These are phyloP conservation scores for Lithospermum erythrorhizon DNA, from an alignment of 257 asterid genomes.

Conservation along the genomic window DNA sequence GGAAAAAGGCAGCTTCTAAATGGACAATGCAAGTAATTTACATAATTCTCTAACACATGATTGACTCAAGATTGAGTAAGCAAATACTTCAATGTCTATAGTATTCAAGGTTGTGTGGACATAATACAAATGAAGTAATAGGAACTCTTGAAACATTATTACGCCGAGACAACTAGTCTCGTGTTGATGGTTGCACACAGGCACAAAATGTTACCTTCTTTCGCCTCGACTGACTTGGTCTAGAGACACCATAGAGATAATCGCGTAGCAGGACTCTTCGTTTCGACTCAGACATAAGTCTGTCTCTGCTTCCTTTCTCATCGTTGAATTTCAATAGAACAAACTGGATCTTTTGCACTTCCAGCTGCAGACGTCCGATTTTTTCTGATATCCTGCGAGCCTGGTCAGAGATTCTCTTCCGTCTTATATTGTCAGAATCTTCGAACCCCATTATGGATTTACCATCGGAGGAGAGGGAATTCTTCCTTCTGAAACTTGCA, in stretches of 20 bases:
- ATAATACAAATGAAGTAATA: not conserved
- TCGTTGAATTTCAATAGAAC: conserved; percentile 40
- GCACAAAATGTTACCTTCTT: not conserved
- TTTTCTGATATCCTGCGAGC: conserved; percentile 43
- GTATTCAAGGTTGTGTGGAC: not conserved
- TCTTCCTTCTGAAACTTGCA: not conserved
- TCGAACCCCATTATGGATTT: not conserved
- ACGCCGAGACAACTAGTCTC: not conserved
- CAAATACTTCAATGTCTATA: not conserved
- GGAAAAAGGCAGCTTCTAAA: no score
- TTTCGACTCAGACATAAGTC: conserved; percentile 24
- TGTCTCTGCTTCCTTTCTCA: conserved; percentile 21
- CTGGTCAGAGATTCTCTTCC: not conserved
- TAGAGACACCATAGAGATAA: conserved; percentile 5
- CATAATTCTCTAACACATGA: not conserved
- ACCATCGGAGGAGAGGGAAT: not conserved
- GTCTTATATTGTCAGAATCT: not conserved
- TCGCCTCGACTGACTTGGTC: conserved; percentile 1
- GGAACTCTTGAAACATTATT: not conserved
- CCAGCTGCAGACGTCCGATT: conserved; percentile 51
- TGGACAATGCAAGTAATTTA: not conserved
- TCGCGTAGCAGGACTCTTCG: conserved; percentile 41
- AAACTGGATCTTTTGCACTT: conserved; percentile 49
- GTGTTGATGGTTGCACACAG: not conserved
- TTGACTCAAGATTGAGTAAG: not conserved